Base-by-base conservation (phyloP, 2,329 filamentous ascomycete species). In the Graphilbum fragrans region DNA sequence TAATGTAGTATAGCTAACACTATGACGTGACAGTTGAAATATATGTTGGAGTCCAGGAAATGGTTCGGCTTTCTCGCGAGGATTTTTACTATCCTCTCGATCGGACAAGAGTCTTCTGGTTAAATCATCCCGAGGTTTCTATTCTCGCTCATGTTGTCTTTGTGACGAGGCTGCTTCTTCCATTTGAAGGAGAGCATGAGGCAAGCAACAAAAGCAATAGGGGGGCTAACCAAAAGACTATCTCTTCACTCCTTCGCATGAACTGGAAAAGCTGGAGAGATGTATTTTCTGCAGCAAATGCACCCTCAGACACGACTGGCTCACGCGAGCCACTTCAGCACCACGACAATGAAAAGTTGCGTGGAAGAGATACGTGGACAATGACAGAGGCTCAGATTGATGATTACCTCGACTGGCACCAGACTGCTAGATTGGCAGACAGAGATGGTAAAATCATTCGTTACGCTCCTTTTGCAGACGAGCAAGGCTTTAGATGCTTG, bases 331-430 rank as follows among this genome's bases (percentile, higher is more conserved):
- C 46, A n/a, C 46, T 52, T 3, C 38, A 47, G n/a, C 47, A 48
- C 14, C 41, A 52, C 3, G 52, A 54, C 6, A 55, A 58, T 23
- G 50, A 53, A 21, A 48, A 49, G 18, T 42, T 56, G 27, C 46
- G 50, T 5, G 44, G 53, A 5, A 48, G 52, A 5, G 51, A 58
- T 6, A 55, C 54, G 9, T 56, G 62, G 50, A 52, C 41, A 0
- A 75, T 86, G 71, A 65, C 66, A 2, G 61, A 67, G 14, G 57
- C 62, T 9, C 73, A 81, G 47, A 62, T 90, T 31, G 82, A 88
- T 52, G 72, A 82, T 45, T 90, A 87, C 53, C 67, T 93, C 58
- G 75, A 86, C 57, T 92, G 82, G 78, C 88, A 83, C 55, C 77
- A 84, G 53, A 67, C 69, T 43, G 80, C 70, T 35, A 84, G 77